phyloP scores from a whole-genome alignment of 2,329 filamentous ascomycete species.

The Pseudogymnoascus sp. region DNA sequence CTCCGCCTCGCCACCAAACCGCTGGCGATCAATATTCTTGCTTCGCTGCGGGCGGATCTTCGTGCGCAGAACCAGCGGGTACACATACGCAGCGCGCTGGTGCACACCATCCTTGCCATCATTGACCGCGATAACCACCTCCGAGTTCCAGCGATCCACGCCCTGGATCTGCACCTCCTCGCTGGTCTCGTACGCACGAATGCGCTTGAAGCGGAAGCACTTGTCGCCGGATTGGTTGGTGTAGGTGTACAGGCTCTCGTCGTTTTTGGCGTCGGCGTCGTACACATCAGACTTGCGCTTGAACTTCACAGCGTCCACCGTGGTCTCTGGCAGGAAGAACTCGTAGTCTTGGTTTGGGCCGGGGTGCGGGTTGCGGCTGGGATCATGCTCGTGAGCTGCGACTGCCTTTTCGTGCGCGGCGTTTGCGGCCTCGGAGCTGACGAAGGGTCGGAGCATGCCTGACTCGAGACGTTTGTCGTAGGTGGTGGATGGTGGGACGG shows the following conservation, averaged over 20 bases:
- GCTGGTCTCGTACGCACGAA: slow-evolving; percentile 60
- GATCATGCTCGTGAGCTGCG: slow-evolving; percentile 52
- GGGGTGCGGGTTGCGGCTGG: slow-evolving; percentile 49
- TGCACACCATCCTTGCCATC: slow-evolving; percentile 45
- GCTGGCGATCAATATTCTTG: slow-evolving; percentile 52
- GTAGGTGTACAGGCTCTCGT: slow-evolving; percentile 49
- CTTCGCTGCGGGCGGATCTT: slow-evolving; percentile 56
- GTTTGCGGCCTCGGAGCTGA: slow-evolving; percentile 49
- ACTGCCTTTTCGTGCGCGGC: slow-evolving; percentile 43
- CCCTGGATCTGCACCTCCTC: slow-evolving; percentile 45
- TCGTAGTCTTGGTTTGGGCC: slow-evolving; percentile 59
- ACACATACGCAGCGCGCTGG: slow-evolving; percentile 59
- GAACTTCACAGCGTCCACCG: slow-evolving; percentile 47
- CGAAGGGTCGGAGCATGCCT: slow-evolving; percentile 55
- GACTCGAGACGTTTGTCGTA: slow-evolving; percentile 59
- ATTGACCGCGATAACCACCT: slow-evolving; percentile 55
- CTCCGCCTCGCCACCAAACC: slow-evolving; percentile 25
- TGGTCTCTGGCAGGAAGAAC: slow-evolving; percentile 53
- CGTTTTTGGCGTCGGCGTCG: slow-evolving; percentile 46
- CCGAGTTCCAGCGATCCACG: slow-evolving; percentile 57
- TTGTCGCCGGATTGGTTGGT: slow-evolving; percentile 40
- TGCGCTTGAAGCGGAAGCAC: slow-evolving; percentile 55
- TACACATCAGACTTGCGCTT: slow-evolving; percentile 54
- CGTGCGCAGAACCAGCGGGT: slow-evolving; percentile 60
- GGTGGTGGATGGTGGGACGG: slow-evolving; percentile 45